These are phyloP conservation scores for Piper betle DNA, from an alignment of 164 flowering plant species.

Conservation along the genomic window DNA sequence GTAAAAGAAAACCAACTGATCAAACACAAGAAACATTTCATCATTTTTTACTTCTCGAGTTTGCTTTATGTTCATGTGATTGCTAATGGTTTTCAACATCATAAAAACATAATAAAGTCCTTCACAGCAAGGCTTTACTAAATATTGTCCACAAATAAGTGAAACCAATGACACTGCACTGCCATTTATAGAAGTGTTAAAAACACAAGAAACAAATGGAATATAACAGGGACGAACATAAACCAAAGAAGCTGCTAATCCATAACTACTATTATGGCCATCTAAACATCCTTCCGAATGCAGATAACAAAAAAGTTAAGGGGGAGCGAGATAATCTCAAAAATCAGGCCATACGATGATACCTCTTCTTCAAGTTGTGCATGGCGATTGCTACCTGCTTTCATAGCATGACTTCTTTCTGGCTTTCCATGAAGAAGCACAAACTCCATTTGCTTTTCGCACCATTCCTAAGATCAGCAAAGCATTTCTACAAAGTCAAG, in stretches of 20 bases:
- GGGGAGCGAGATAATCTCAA: not conserved
- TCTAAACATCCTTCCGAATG: not conserved
- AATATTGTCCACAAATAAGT: too few relatives aligned
- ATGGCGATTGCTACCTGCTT: slow-evolving; percentile 68
- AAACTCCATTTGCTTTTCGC: slow-evolving; percentile 82
- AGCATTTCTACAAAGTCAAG: not conserved
- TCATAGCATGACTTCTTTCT: slow-evolving; percentile 50
- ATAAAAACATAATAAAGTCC: too few relatives aligned
- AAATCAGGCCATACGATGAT: not conserved
- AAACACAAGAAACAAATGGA: too few relatives aligned
- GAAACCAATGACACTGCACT: not conserved
- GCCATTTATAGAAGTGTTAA: not conserved
- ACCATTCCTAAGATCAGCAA: slow-evolving; percentile 56
- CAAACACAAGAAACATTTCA: too few relatives aligned
- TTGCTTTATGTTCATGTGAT: too few relatives aligned
- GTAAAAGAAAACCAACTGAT: too few relatives aligned
- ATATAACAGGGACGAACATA: not conserved
- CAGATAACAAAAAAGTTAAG: not conserved
- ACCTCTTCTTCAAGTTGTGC: slow-evolving; percentile 76
- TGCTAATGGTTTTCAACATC: too few relatives aligned
- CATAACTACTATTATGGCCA: not conserved
- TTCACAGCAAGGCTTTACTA: too few relatives aligned
- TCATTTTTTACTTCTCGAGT: too few relatives aligned
- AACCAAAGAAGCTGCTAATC: not conserved
- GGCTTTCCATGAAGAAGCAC: slow-evolving; percentile 31